A percentile compares a stretch with the other conserved stretches of the same genome.
These are phyloP conservation scores for Stachybotrys echinatus DNA, from an alignment of 2,329 filamentous ascomycete genomes.

Conservation along the genomic window DNA sequence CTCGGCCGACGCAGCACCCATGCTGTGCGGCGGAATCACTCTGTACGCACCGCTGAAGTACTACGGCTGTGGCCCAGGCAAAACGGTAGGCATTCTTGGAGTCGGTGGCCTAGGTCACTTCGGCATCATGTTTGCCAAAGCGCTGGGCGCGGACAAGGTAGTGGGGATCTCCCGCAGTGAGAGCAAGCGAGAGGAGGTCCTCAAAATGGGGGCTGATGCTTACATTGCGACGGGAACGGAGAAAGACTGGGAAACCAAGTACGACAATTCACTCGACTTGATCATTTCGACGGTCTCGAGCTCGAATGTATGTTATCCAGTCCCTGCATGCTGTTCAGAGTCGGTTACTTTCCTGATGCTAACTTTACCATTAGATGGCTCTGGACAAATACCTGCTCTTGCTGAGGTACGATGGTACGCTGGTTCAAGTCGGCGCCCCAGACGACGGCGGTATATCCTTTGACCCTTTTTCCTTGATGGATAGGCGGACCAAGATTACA, in stretches of 20 bases:
- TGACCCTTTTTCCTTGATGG: constrained; percentile 42
- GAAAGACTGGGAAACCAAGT: constrained; percentile 46
- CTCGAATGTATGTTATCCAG: constrained; percentile 12
- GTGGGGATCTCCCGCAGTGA: constrained; percentile 52
- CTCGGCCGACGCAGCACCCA: constrained; percentile 46
- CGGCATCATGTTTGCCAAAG: constrained; percentile 62
- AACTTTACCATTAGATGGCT: constrained; percentile 46
- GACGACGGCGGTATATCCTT: constrained; percentile 12
- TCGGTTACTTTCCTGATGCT: too few relatives aligned
- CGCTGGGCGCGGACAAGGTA: constrained; percentile 57
- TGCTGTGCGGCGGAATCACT: constrained; percentile 69
- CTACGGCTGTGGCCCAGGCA: constrained; percentile 61
- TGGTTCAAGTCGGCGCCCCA: constrained; percentile 56
- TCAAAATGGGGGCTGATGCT: constrained; percentile 52
- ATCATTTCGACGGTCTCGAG: constrained; percentile 53
- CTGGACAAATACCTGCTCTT: constrained; percentile 55
- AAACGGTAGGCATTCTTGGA: constrained; percentile 61
- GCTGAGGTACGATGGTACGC: constrained; percentile 52
- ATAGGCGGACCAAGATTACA: constrained; percentile 44
- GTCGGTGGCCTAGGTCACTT: constrained; percentile 67
- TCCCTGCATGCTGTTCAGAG: neutral
- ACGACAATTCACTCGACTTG: constrained; percentile 48
- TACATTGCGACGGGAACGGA: constrained; percentile 40
- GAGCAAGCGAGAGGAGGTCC: constrained; percentile 49
- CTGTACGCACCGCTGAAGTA: constrained; percentile 58